These are phyloP conservation scores for Dictyostelium firmibasis DNA, from an alignment of 78 protist species.

Conservation along the genomic window DNA sequence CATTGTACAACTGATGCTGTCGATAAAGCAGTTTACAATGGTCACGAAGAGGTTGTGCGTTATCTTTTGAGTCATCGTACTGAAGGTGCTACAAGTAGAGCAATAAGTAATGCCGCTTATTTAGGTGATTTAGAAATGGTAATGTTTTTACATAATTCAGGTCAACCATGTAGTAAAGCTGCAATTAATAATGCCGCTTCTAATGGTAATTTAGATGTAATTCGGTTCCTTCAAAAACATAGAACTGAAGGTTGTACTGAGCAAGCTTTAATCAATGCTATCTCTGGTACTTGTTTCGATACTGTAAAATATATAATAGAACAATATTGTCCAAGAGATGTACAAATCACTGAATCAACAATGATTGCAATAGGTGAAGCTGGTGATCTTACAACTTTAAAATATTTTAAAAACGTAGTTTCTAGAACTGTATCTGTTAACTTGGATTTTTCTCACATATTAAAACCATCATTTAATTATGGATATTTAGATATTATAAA, in stretches of 20 bases:
- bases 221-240: constrained; percentile 35
- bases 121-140: constrained; percentile 18
- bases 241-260: constrained; percentile 8
- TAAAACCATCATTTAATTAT: neutral
- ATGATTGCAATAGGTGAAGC: constrained; percentile 7
- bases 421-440: neutral
- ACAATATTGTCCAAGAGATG: constrained; percentile 9
- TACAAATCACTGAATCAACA: neutral
- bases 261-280: constrained; percentile 21
- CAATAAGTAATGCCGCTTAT: neutral
- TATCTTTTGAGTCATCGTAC: neutral
- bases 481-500: neutral
- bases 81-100: neutral
- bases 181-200: constrained; percentile 14
- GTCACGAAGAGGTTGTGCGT: neutral
- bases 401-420: constrained; percentile 4
- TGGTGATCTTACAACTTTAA: neutral
- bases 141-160: neutral
- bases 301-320: neutral
- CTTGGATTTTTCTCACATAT: neutral
- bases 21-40: neutral
- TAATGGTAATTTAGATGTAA: neutral
- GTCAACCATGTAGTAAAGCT: neutral
- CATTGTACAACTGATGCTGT: neutral
- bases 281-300: constrained; percentile 10